Base-by-base conservation (phyloP, 305 asterid genomes). In the Ilex paraguariensis region DNA sequence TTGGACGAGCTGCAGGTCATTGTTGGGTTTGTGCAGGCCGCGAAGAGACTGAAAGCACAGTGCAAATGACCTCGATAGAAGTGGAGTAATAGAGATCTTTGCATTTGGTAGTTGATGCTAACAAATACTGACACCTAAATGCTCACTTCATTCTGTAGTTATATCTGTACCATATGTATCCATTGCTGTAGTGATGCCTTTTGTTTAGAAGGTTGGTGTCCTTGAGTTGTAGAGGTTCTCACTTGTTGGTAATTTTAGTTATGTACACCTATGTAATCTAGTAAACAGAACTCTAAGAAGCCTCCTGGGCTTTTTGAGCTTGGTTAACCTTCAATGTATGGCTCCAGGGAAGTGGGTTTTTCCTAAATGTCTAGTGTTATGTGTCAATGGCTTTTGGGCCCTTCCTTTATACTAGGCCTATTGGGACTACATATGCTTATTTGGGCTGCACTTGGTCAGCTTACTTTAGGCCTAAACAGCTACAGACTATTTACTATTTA, bases 1-100 rank as follows among this genome's bases (percentile, higher is more conserved):
- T 16, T 90, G 91, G 97, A 90, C 50, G 97, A 90, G 84, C 58
- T 79, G 75, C 97, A 90, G 75, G 96, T 87, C 49, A 82, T 90
- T 33, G 76, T 84, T 0, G 93, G 95, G 42, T 88, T 90, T 42
- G 97, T 80, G 54, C 70, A 84, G 77, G 87, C 97, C 5, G 96
- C 97, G 0, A 90, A 86, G 88, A 83, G 96, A 61, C 82, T 90
- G 51, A 90, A 87, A 78, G 73, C 77, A 0, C 79, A 77, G 14
- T 82, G 87, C 89, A 84, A 84, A 75, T 84, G 80, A 82, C 46
- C 58, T 31, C 28, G 50, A 2, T 55, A 60, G 4, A 12, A 49
- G 13, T 31, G 40, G 61, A n/a, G 44, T 45, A 50, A 53, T 69
- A 62, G 58, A 64, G 31, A 60, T 61, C 56, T 50, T 31, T 51